Conservation (phyloP, 2,329 filamentous ascomycete species). For the Ceratocystis variospora region DNA sequence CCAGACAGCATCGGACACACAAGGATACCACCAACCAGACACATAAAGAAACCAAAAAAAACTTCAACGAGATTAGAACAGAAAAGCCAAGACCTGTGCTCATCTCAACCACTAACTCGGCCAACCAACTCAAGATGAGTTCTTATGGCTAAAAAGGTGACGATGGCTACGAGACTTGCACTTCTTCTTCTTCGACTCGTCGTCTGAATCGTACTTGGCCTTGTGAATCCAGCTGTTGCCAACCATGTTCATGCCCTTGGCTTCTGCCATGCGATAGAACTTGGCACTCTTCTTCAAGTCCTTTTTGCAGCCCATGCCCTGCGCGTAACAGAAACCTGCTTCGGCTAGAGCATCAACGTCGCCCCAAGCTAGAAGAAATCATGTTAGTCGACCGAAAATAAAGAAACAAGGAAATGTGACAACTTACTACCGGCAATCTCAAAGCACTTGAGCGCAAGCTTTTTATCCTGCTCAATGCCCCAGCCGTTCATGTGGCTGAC, state of each 20-base stretch:
- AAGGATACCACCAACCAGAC: not conserved
- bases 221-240: slow-evolving; percentile 99
- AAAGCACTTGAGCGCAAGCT: slow-evolving; percentile 77
- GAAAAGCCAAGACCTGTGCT: not conserved
- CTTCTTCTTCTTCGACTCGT: slow-evolving; percentile 46
- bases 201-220: slow-evolving; percentile 70
- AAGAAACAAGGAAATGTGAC: not conserved
- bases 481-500: slow-evolving; percentile 97
- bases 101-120: not conserved
- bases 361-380: slow-evolving; percentile 54
- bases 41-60: not conserved
- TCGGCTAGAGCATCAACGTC: slow-evolving; percentile 89
- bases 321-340: slow-evolving; percentile 89
- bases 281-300: slow-evolving; percentile 86
- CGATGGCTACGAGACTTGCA: slow-evolving; percentile 60
- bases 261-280: slow-evolving; percentile 80
- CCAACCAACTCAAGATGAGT: slow-evolving; percentile 21
- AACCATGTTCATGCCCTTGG: slow-evolving; percentile 91
- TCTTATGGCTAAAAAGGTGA: slow-evolving; percentile 50
- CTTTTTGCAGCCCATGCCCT: slow-evolving; percentile 89
- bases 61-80: not conserved
- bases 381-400: slow-evolving; percentile 20
- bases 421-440: slow-evolving; percentile 77
- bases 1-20: not conserved
- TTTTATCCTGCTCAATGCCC: slow-evolving; percentile 88